phyloP scores from a whole-genome alignment of 2,329 filamentous ascomycete genomes.

The Karstenula rhodostoma region DNA sequence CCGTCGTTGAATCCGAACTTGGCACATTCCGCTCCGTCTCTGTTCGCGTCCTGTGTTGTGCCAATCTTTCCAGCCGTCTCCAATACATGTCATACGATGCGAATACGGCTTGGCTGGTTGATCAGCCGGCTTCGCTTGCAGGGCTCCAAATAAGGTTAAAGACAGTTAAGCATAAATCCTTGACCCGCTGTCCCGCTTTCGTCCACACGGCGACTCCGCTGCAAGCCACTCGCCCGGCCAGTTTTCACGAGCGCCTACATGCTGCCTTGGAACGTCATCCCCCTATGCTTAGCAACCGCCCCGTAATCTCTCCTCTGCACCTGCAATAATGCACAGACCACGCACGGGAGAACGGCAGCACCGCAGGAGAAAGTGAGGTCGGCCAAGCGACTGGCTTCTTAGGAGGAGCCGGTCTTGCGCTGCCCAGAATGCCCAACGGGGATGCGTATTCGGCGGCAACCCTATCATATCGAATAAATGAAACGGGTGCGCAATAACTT shows the following conservation, averaged over 20 bases:
- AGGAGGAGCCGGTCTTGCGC: constrained; percentile 30
- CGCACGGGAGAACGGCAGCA: constrained; percentile 15
- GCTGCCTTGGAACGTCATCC: not conserved
- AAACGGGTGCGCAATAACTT: constrained; percentile 9
- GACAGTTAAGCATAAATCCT: constrained; percentile 49
- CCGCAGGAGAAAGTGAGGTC: constrained; percentile 40
- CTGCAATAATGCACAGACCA: not conserved
- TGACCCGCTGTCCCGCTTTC: constrained; percentile 35
- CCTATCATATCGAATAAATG: constrained; percentile 16
- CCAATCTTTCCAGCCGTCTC: constrained; percentile 5
- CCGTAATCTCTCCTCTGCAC: not conserved
- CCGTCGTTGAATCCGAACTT: not conserved
- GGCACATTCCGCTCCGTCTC: not conserved
- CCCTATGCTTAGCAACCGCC: constrained; percentile 4
- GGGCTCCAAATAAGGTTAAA: constrained; percentile 47
- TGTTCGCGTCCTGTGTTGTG: not conserved
- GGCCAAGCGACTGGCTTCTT: constrained; percentile 41
- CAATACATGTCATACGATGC: constrained; percentile 21
- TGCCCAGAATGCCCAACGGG: constrained; percentile 10
- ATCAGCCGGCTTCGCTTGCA: constrained; percentile 36
- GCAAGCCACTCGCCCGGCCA: constrained; percentile 22
- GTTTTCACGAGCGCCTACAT: not conserved
- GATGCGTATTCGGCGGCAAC: not conserved
- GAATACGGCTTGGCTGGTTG: constrained; percentile 18
- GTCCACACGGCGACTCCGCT: constrained; percentile 30